phyloP scores from a whole-genome alignment of 805 yeast species.

The Kodamaea kaohsiungensis region DNA sequence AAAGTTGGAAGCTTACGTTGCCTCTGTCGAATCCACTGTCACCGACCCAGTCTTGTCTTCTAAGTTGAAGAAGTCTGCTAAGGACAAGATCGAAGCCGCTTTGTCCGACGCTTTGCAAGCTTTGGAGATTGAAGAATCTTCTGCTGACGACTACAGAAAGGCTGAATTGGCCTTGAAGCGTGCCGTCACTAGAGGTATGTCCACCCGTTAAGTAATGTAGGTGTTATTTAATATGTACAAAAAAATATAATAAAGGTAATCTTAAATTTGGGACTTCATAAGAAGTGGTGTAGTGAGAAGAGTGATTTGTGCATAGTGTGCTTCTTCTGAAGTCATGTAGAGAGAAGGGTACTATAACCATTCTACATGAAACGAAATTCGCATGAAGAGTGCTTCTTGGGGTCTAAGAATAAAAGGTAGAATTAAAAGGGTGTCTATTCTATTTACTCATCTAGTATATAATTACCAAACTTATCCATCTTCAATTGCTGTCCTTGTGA shows the following conservation, averaged over 20 bases:
- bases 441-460: conserved; percentile 54
- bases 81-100: conserved; percentile 97
- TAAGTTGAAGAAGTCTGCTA: conserved; percentile 95
- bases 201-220: conserved; percentile 69
- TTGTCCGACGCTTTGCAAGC: conserved; percentile 98
- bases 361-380: too few species aligned
- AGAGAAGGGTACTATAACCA: too few species aligned
- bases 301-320: too few species aligned
- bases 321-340: too few species aligned
- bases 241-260: conserved; percentile 4
- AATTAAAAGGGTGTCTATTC: neutral
- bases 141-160: conserved; percentile 98
- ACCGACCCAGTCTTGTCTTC: conserved; percentile 98
- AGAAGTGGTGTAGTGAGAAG: neutral
- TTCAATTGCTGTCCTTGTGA: conserved; percentile 65
- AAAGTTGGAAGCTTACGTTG: conserved; percentile 96
- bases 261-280: neutral
- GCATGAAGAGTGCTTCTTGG: too few species aligned
- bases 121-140: conserved; percentile 92
- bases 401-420: too few species aligned
- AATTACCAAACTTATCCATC: conserved; percentile 83
- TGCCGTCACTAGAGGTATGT: conserved; percentile 99
- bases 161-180: conserved; percentile 99
- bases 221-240: conserved; percentile 13
- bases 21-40: conserved; percentile 86